Conservation (phyloP, 352 stramenopile species). For the Pythium myriotylum region DNA sequence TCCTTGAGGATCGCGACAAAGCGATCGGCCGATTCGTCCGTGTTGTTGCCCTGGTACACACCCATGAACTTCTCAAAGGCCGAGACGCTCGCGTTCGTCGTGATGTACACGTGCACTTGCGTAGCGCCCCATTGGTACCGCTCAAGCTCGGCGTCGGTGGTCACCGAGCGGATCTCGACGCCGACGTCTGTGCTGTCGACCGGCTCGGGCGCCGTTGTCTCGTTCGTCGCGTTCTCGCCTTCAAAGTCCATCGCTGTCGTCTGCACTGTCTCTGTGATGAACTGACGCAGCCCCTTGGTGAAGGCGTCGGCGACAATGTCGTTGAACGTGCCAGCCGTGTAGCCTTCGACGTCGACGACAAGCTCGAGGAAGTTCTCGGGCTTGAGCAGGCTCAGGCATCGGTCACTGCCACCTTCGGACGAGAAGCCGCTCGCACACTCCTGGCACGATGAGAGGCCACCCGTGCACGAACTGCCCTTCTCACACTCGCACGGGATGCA, state of each 20-base stretch:
- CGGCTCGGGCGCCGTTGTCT: not conserved
- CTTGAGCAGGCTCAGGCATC: slow-evolving; percentile 30
- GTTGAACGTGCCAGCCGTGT: slow-evolving; percentile 52
- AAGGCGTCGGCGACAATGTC: slow-evolving; percentile 35
- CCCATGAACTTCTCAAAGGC: slow-evolving; percentile 47
- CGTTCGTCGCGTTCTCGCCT: not conserved
- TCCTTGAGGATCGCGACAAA: slow-evolving; percentile 35
- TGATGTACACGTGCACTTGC: slow-evolving; percentile 40
- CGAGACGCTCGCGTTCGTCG: slow-evolving; percentile 37
- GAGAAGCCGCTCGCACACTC: slow-evolving; percentile 29
- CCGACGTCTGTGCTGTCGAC: slow-evolving; percentile 15
- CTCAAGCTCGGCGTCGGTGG: slow-evolving; percentile 27
- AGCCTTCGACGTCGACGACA: slow-evolving; percentile 46
- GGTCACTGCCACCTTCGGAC: slow-evolving; percentile 34
- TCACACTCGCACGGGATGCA: slow-evolving; percentile 46
- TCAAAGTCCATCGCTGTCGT: not conserved
- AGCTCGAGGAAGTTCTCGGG: slow-evolving; percentile 41
- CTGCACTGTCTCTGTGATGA: slow-evolving; percentile 31
- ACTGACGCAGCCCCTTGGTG: slow-evolving; percentile 35
- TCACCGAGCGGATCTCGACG: slow-evolving; percentile 42
- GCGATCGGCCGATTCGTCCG: slow-evolving; percentile 26
- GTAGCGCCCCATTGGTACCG: slow-evolving; percentile 41
- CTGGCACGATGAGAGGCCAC: slow-evolving; percentile 35
- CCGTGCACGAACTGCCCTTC: slow-evolving; percentile 32
- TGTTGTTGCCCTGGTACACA: slow-evolving; percentile 37